Percentiles rank a stretch among this genome's conserved stretches.
These are phyloP conservation scores for Psilocybe sp. DNA, from an alignment of 768 basidiomycete species.

Conservation along the genomic window DNA sequence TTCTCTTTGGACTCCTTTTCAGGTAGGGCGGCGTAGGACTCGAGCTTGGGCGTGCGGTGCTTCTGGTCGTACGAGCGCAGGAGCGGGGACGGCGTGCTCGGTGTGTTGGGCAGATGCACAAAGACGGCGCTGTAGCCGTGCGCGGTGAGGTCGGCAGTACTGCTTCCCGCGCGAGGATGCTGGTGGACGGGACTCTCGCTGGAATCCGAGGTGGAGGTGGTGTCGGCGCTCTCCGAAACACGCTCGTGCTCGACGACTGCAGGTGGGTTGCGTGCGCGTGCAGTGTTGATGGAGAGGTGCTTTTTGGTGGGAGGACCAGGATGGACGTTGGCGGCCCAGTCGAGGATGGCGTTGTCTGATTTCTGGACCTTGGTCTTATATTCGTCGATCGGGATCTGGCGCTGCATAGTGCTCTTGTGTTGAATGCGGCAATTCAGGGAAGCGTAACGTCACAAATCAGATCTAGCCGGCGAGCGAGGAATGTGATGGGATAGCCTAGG, in stretches of 20 bases:
- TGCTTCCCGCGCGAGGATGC: conserved; percentile 34
- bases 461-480: no score
- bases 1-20: conserved; percentile 8
- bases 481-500: no score
- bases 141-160: conserved; percentile 54
- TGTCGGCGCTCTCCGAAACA: not conserved
- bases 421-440: no score
- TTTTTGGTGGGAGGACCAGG: conserved; percentile 69
- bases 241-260: no score
- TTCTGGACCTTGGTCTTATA: not conserved
- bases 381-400: no score
- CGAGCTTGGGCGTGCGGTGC: conserved; percentile 7
- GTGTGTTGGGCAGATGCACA: conserved; percentile 53
- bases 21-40: not conserved
- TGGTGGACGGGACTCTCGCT: conserved; percentile 14
- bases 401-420: no score
- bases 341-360: conserved; percentile 33
- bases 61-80: conserved; percentile 18
- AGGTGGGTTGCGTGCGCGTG: conserved; percentile 6
- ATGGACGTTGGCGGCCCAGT: conserved; percentile 66
- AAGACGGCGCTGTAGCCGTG: conserved; percentile 69
- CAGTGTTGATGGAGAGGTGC: conserved; percentile 33
- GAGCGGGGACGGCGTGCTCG: conserved; percentile 37
- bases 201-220: conserved; percentile 15
- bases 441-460: no score